Evolutionary conservation across 257 asterid species (phyloP).

Genomic region (Solanum chiquidenum): DNA sequence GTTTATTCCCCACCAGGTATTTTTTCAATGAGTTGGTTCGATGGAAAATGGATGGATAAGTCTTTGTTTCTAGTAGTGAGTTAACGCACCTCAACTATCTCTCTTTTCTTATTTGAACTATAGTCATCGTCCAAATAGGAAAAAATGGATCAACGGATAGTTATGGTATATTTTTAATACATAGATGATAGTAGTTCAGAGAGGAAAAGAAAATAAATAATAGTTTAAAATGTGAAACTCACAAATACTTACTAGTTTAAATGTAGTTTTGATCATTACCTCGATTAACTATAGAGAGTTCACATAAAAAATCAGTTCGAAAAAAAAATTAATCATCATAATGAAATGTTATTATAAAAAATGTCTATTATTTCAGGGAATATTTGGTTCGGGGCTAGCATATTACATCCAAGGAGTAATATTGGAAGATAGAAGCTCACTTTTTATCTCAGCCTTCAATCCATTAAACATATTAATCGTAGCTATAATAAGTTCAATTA

Average conservation of each 20-base stretch:
- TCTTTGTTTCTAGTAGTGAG: neutral
- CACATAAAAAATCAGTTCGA: neutral
- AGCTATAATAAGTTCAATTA: slow-evolving; percentile 68
- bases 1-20: neutral
- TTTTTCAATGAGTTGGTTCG: neutral
- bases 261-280: neutral
- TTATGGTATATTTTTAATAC: neutral
- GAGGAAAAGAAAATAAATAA: neutral
- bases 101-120: neutral
- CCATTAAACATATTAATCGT: slow-evolving; percentile 81
- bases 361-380: neutral
- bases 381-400: slow-evolving; percentile 76
- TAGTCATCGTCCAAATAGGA: neutral
- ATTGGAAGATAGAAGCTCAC: slow-evolving; percentile 74
- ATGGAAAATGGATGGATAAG: neutral
- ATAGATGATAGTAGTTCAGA: neutral
- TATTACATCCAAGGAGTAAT: slow-evolving; percentile 78
- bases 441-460: slow-evolving; percentile 81
- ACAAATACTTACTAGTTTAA: neutral
- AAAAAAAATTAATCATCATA: neutral
- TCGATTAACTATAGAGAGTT: neutral
- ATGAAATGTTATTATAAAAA: neutral
- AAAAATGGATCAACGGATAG: too few relatives aligned
- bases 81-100: neutral
- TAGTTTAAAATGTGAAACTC: neutral